A percentile compares a stretch with the other conserved stretches of the same genome.
These are phyloP conservation scores for Yarrowia keelungensis DNA, from an alignment of 805 yeast species.

Conservation along the genomic window DNA sequence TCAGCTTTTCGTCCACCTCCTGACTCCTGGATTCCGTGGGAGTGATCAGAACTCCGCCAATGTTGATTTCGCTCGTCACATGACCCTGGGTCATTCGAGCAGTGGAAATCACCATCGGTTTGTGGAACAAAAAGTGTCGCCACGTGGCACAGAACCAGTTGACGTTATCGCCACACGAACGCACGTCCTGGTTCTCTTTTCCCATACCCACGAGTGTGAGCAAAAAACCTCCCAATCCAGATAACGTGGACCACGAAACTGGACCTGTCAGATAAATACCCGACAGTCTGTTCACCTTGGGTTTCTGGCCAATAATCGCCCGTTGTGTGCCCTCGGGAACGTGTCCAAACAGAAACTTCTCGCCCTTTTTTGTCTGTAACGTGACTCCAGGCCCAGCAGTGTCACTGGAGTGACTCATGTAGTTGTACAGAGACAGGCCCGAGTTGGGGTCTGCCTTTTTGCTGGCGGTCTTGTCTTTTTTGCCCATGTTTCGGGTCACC, in stretches of 20 bases:
- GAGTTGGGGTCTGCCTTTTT: background rate
- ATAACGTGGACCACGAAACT: conserved; percentile 76
- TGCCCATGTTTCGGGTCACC: too few relatives aligned
- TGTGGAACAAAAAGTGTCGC: conserved; percentile 85
- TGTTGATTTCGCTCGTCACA: conserved; percentile 27
- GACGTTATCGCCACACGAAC: conserved; percentile 57
- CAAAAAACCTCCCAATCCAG: conserved; percentile 92
- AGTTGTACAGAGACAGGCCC: background rate
- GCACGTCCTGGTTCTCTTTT: conserved; percentile 55
- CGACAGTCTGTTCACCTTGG: conserved; percentile 63
- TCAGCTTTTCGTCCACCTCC: background rate
- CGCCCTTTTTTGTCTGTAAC: conserved; percentile 58
- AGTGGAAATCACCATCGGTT: conserved; percentile 62
- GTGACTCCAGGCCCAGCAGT: conserved; percentile 57
- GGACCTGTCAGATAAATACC: conserved; percentile 80
- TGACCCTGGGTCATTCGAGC: conserved; percentile 18
- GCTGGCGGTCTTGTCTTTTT: background rate
- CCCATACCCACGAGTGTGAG: conserved; percentile 76
- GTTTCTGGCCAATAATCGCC: conserved; percentile 64
- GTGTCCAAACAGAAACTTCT: conserved; percentile 73
- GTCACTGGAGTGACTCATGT: conserved; percentile 54
- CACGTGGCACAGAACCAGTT: conserved; percentile 75
- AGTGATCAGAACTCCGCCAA: conserved; percentile 8
- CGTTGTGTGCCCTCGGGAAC: conserved; percentile 89
- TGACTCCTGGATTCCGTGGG: conserved; percentile 6